These are phyloP conservation scores for Aureobasidium uvarum DNA, from an alignment of 2,329 filamentous ascomycete genomes.

Conservation along the genomic window DNA sequence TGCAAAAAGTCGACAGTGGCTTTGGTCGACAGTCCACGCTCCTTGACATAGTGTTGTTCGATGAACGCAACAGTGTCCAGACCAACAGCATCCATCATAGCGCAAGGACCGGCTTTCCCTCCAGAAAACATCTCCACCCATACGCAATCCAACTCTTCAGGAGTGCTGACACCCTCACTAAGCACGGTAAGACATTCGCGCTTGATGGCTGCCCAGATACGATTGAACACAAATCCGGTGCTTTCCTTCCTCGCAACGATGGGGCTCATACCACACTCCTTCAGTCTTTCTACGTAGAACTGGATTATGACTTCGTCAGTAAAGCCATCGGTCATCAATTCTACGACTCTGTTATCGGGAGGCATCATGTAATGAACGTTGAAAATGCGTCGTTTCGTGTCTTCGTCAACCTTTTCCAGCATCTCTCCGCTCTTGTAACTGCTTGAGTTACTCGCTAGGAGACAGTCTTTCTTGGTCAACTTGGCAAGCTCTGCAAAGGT, in stretches of 20 bases:
- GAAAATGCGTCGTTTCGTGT: conserved; percentile 43
- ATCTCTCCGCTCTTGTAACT: conserved; percentile 54
- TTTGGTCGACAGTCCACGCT: conserved; percentile 45
- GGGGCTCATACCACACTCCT: conserved; percentile 46
- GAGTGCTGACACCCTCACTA: conserved; percentile 50
- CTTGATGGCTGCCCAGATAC: conserved; percentile 59
- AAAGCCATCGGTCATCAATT: conserved; percentile 54
- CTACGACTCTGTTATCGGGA: conserved; percentile 44
- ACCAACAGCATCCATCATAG: conserved; percentile 52
- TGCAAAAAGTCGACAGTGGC: conserved; percentile 50
- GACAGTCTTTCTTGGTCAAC: conserved; percentile 46
- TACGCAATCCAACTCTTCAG: conserved; percentile 52
- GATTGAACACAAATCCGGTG: conserved; percentile 56
- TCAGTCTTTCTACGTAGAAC: conserved; percentile 46
- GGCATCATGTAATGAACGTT: conserved; percentile 58
- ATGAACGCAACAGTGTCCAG: conserved; percentile 56
- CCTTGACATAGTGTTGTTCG: conserved; percentile 54
- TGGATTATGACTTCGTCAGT: conserved; percentile 48
- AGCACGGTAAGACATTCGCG: conserved; percentile 52
- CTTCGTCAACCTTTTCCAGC: conserved; percentile 44
- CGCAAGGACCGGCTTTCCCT: conserved; percentile 37
- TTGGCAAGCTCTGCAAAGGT: conserved; percentile 51
- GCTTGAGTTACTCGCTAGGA: conserved; percentile 54
- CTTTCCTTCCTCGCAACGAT: conserved; percentile 47
- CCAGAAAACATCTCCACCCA: conserved; percentile 44